Evolutionary conservation across 208 protist species (phyloP).

Genomic region (Herpetomonas tarakana): DNA sequence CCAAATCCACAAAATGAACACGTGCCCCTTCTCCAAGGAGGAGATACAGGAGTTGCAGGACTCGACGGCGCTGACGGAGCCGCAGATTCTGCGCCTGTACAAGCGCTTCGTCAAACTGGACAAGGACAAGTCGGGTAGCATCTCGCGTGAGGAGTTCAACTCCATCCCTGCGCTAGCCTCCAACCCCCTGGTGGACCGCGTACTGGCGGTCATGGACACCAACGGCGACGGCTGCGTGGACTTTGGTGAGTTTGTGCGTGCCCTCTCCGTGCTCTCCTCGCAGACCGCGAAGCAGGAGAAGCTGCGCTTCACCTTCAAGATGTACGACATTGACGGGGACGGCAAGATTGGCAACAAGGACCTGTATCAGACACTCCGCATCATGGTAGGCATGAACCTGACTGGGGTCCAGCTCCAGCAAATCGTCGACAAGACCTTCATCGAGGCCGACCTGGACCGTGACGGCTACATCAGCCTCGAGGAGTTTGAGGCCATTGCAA

Average conservation of each 20-base stretch:
- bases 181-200: slow-evolving; percentile 83
- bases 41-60: slow-evolving; percentile 61
- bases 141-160: slow-evolving; percentile 69
- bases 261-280: slow-evolving; percentile 77
- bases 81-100: slow-evolving; percentile 80
- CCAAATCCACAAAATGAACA: too few relatives aligned
- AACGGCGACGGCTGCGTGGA: slow-evolving; percentile 71
- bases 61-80: slow-evolving; percentile 74
- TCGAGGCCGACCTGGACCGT: slow-evolving; percentile 85
- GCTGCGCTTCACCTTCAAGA: slow-evolving; percentile 90
- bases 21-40: slow-evolving; percentile 42
- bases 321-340: slow-evolving; percentile 95
- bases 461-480: slow-evolving; percentile 93
- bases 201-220: slow-evolving; percentile 81
- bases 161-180: slow-evolving; percentile 67
- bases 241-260: slow-evolving; percentile 83
- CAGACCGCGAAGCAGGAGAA: slow-evolving; percentile 74
- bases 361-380: slow-evolving; percentile 88
- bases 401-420: slow-evolving; percentile 92
- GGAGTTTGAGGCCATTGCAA: slow-evolving; percentile 85
- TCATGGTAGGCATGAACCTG: slow-evolving; percentile 93
- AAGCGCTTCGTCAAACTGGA: slow-evolving; percentile 88
- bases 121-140: slow-evolving; percentile 56
- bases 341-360: slow-evolving; percentile 93
- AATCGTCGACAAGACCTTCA: slow-evolving; percentile 95